phyloP scores from a whole-genome alignment of 768 basidiomycete genomes.

The Agrocybe praecox region DNA sequence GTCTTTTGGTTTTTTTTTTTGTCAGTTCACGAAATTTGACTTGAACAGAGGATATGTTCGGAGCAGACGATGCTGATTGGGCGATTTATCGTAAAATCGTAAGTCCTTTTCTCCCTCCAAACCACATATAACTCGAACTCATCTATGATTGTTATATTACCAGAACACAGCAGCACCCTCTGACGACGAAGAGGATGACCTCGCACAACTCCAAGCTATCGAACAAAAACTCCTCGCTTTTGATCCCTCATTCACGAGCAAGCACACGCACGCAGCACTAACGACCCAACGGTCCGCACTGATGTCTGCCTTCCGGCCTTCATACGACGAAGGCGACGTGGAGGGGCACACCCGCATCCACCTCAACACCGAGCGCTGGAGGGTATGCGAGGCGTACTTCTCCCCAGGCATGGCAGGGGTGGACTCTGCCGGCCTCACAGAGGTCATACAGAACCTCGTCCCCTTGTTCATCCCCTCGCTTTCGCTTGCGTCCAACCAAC shows the following conservation, averaged over 20 bases:
- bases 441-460: constrained; percentile 85
- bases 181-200: constrained; percentile 91
- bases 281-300: constrained; percentile 81
- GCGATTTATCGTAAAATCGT: constrained; percentile 97
- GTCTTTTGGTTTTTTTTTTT: background rate
- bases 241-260: constrained; percentile 83
- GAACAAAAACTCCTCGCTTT: constrained; percentile 81
- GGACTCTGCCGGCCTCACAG: constrained; percentile 93
- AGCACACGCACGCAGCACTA: constrained; percentile 82
- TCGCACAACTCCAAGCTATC: constrained; percentile 66
- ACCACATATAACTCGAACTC: no score
- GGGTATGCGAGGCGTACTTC: constrained; percentile 92
- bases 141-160: background rate
- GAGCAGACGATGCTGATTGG: constrained; percentile 96
- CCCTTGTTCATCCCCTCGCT: constrained; percentile 25
- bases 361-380: constrained; percentile 86
- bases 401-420: constrained; percentile 93
- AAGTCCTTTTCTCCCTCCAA: constrained; percentile 22
- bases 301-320: constrained; percentile 82
- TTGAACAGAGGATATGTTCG: constrained; percentile 93
- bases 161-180: constrained; percentile 74
- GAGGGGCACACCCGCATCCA: constrained; percentile 80
- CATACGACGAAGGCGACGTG: constrained; percentile 74
- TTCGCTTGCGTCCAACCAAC: constrained; percentile 10
- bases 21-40: no score